A percentile compares a stretch with the other conserved stretches of the same genome.
Conservation (phyloP, 2,329 filamentous ascomycete genomes). For the Diaporthe citrichinensis region DNA sequence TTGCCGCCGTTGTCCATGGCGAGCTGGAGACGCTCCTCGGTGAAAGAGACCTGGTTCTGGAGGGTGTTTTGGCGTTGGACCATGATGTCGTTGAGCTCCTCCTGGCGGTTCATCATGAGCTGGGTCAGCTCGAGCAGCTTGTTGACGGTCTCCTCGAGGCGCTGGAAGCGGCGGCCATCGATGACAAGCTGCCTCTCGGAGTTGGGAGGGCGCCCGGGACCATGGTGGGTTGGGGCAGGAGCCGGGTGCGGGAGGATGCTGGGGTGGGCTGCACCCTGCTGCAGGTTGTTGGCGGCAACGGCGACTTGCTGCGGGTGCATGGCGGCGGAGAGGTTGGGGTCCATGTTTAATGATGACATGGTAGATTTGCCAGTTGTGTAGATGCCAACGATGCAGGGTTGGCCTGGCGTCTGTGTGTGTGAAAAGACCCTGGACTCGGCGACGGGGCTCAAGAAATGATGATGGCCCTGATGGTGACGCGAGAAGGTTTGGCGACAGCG, state of each 20-base stretch:
- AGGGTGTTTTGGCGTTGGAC: conserved; percentile 40
- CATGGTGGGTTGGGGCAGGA: conserved; percentile 26
- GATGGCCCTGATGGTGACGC: background rate
- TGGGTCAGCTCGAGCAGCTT: conserved; percentile 43
- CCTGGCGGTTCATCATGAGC: conserved; percentile 43
- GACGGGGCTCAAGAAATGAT: background rate
- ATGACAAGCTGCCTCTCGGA: conserved; percentile 38
- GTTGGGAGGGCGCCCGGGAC: conserved; percentile 40
- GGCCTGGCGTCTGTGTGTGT: background rate
- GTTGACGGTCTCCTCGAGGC: conserved; percentile 40
- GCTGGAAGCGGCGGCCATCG: conserved; percentile 41
- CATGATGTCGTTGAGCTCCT: conserved; percentile 42
- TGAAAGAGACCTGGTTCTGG: conserved; percentile 39
- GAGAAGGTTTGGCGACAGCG: background rate
- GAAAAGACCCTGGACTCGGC: background rate
- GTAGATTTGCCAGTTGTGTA: too few relatives aligned
- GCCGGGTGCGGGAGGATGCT: conserved; percentile 36
- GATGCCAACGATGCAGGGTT: background rate
- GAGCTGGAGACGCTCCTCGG: conserved; percentile 38
- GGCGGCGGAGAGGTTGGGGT: conserved; percentile 34
- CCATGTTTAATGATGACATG: conserved; percentile 34
- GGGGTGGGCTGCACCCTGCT: conserved; percentile 26
- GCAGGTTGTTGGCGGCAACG: conserved; percentile 37
- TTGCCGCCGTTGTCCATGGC: conserved; percentile 38
- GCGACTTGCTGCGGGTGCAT: conserved; percentile 40